Evolutionary conservation across 805 yeast species (phyloP), one percentile per base, ranked within the genome.

Genomic region (Cyberlindnera japonica): DNA sequence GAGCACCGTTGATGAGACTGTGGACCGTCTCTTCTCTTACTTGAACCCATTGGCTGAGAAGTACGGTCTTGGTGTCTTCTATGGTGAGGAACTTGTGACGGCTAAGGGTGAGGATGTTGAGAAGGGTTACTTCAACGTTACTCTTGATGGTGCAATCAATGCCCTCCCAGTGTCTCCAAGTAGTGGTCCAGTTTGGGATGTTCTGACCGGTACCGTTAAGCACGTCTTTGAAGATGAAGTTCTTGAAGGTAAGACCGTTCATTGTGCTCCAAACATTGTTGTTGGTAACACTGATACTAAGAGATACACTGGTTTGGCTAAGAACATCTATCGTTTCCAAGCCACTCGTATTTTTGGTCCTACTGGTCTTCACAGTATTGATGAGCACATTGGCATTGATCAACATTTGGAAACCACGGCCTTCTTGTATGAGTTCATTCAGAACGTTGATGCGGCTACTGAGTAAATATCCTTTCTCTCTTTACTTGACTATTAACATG

Each of bases 201-300:
- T 43, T 7, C 37, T 49, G 24, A 29, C 49, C 9, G 51, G 51
- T 20, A 38, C 49, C 6, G 18, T 48, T 15, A 45, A 43, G 41
- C 48, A 44, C 28, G 44, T 45, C 30, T 41, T 44, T 37, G 49
- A 48, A n/a, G 51, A 48, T 27, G 44, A 54, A 43, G 54, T 73
- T 22, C 69, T 77, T n/a, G 69, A 81, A 3, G 86, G 88, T 5
- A 81, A 88, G 1, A 63, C 35, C 24, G 8, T 44, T 22, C 24
- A 34, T 38, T 16, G 35, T 16, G 43, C 37, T 17, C 48, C 48
- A 12, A 37, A 73, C 20, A 56, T 82, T 29, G 71, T 77, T 71
- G 68, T 83, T 6, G 89, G 82, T 20, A 82, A 81, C 59, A 83
- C 90, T 3, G 91, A 83, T 54, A 82, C 89, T 9, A 66, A 69